Conservation (phyloP, 2,329 filamentous ascomycete species). For the Chaetothyriales sp. region DNA sequence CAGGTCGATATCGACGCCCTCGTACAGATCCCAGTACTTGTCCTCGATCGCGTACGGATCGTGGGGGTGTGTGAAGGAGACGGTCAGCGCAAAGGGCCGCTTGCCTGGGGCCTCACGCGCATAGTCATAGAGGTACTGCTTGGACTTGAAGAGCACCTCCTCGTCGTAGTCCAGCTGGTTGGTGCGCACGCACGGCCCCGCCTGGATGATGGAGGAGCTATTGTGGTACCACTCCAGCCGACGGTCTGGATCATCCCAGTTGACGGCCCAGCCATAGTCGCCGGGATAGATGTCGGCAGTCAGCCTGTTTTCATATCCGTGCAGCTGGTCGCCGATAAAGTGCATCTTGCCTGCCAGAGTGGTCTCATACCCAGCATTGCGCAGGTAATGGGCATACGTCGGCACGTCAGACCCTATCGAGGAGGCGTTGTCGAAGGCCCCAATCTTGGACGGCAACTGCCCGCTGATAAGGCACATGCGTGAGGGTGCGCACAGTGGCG, state of each 20-base stretch:
- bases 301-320: conserved; percentile 81
- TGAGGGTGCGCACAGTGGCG: conserved; percentile 79
- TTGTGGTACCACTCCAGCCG: conserved; percentile 94
- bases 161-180: conserved; percentile 95
- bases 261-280: conserved; percentile 86
- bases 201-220: conserved; percentile 81
- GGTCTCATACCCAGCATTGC: conserved; percentile 73
- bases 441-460: conserved; percentile 79
- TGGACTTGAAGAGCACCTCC: conserved; percentile 84
- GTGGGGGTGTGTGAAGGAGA: conserved; percentile 86
- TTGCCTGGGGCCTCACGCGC: conserved; percentile 57
- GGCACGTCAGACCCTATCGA: conserved; percentile 71
- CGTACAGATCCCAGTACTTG: conserved; percentile 86
- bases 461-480: conserved; percentile 92
- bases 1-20: conserved; percentile 71
- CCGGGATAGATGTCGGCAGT: conserved; percentile 94
- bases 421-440: conserved; percentile 79
- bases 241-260: conserved; percentile 72
- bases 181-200: conserved; percentile 72
- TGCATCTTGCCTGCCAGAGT: conserved; percentile 93
- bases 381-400: conserved; percentile 84
- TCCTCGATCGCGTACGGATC: conserved; percentile 89
- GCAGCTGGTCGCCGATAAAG: conserved; percentile 86
- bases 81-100: conserved; percentile 74
- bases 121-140: conserved; percentile 80